These are phyloP conservation scores for Sphaerosporella brunnea DNA, from an alignment of 495 filamentous ascomycete species.

Conservation along the genomic window DNA sequence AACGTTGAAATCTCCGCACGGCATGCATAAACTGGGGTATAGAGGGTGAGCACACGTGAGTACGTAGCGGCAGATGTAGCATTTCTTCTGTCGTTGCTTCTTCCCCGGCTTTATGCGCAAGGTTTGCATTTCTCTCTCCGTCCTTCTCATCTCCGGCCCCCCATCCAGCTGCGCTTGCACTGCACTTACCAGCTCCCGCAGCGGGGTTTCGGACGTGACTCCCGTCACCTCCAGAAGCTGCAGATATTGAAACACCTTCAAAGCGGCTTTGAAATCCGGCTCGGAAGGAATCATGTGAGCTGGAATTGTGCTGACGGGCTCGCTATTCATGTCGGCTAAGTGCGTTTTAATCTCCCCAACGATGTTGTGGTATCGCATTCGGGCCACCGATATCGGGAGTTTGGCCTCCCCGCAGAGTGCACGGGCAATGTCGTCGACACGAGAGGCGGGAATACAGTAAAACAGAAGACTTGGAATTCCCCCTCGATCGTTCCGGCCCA, in stretches of 20 bases:
- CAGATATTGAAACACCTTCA: slow-evolving; percentile 26
- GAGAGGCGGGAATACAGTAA: neutral
- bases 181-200: slow-evolving; percentile 18
- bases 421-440: slow-evolving; percentile 3
- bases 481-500: neutral
- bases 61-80: slow-evolving; percentile 31
- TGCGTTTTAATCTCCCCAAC: slow-evolving; percentile 26
- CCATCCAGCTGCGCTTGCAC: slow-evolving; percentile 12
- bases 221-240: slow-evolving; percentile 7
- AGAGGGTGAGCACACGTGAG: slow-evolving; percentile 23
- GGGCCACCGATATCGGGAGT: neutral
- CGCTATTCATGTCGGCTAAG: slow-evolving; percentile 14
- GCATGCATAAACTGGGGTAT: slow-evolving; percentile 29
- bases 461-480: slow-evolving; percentile 8
- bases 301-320: neutral
- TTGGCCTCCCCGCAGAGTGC: neutral
- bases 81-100: slow-evolving; percentile 15
- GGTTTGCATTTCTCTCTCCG: neutral
- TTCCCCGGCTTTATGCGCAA: neutral
- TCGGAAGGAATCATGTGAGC: slow-evolving; percentile 14
- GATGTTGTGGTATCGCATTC: slow-evolving; percentile 24
- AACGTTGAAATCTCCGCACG: slow-evolving; percentile 31
- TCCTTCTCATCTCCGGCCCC: slow-evolving; percentile 7
- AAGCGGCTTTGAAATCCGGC: slow-evolving; percentile 21
- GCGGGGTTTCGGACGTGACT: slow-evolving; percentile 13